phyloP scores from a whole-genome alignment of 2,329 filamentous ascomycete genomes.

The Chalaropsis thielavioides region DNA sequence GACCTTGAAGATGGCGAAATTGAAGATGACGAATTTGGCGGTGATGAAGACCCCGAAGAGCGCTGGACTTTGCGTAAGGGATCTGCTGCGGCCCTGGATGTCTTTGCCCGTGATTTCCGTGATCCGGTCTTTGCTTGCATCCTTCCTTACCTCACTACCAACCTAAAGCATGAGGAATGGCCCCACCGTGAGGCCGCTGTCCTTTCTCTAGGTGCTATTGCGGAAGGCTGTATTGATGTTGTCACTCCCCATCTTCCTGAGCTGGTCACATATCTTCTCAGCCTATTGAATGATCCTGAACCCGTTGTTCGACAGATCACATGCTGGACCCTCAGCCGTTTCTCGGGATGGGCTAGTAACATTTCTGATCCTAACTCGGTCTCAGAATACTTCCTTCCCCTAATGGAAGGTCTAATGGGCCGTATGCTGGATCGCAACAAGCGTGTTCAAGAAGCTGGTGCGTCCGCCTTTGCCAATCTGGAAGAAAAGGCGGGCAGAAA shows the following conservation, averaged over 20 bases:
- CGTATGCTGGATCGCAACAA: slow-evolving; percentile 98
- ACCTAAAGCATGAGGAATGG: slow-evolving; percentile 81
- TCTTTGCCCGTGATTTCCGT: slow-evolving; percentile 83
- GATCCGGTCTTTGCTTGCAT: slow-evolving; percentile 80
- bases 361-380: slow-evolving; percentile 53
- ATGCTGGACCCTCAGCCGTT: slow-evolving; percentile 91
- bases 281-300: slow-evolving; percentile 68
- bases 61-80: slow-evolving; percentile 94
- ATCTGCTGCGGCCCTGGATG: slow-evolving; percentile 86
- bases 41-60: slow-evolving; percentile 74
- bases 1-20: slow-evolving; percentile 80
- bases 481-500: slow-evolving; percentile 81
- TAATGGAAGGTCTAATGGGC: slow-evolving; percentile 90
- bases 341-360: slow-evolving; percentile 80
- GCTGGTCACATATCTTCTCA: slow-evolving; percentile 78
- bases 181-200: slow-evolving; percentile 86
- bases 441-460: slow-evolving; percentile 90
- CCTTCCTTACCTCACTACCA: slow-evolving; percentile 79
- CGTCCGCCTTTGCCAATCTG: slow-evolving; percentile 87
- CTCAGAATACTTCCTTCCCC: slow-evolving; percentile 72
- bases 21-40: slow-evolving; percentile 55
- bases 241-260: slow-evolving; percentile 84
- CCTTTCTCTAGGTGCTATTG: slow-evolving; percentile 82
- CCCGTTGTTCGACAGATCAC: slow-evolving; percentile 92
- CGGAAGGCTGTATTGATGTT: slow-evolving; percentile 81